A percentile compares a stretch with the other conserved stretches of the same genome.
phyloP scores from a whole-genome alignment of 768 basidiomycete species.

The Psilocybe subaeruginosa region DNA sequence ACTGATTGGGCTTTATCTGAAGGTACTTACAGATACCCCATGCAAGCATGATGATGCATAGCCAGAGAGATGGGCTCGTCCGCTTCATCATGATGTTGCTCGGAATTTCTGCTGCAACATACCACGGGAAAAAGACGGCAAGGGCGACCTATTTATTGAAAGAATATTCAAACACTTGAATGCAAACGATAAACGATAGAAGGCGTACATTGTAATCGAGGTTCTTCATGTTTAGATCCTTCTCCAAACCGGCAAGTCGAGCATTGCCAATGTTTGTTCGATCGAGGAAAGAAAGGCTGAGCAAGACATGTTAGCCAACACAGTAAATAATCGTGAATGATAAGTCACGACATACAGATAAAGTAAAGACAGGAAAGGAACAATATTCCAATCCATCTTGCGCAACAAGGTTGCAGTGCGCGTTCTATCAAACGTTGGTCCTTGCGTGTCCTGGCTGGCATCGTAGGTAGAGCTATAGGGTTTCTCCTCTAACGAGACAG shows the following conservation, averaged over 20 bases:
- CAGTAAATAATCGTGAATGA: background rate
- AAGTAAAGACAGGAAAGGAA: constrained; percentile 33
- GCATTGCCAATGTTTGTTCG: constrained; percentile 35
- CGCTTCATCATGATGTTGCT: constrained; percentile 38
- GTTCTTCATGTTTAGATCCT: constrained; percentile 28
- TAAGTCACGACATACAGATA: constrained; percentile 27
- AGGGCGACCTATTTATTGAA: constrained; percentile 25
- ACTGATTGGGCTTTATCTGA: too few relatives aligned
- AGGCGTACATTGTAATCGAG: constrained; percentile 30
- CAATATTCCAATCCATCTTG: constrained; percentile 34
- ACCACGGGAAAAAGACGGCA: constrained; percentile 34
- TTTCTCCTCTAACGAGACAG: constrained; percentile 17
- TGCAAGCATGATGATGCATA: constrained; percentile 34
- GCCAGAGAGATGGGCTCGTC: constrained; percentile 34
- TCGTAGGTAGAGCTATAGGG: constrained; percentile 5
- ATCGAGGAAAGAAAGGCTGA: constrained; percentile 34
- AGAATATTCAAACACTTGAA: background rate
- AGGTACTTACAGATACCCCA: constrained; percentile 32
- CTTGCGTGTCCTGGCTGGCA: background rate
- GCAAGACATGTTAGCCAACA: background rate
- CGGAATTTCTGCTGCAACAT: constrained; percentile 34
- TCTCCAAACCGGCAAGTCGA: constrained; percentile 30
- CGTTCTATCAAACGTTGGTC: constrained; percentile 19
- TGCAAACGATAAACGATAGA: background rate
- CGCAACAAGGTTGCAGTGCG: constrained; percentile 24